Base-by-base conservation (phyloP, 169 alveolate genomes). In the Eimeria acervulina region DNA sequence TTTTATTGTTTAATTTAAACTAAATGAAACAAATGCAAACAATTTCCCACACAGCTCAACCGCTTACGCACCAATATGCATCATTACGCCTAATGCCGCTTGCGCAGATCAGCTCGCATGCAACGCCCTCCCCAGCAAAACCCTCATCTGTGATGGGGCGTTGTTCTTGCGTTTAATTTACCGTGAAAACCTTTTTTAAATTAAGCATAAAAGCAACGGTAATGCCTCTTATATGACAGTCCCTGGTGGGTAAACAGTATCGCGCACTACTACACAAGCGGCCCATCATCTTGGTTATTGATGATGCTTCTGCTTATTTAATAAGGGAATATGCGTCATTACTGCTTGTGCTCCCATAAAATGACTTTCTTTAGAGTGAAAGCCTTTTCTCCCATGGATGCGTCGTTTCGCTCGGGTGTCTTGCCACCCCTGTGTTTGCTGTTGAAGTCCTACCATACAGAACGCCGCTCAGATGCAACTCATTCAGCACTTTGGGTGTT, bases 41-140 rank as follows among this genome's bases (percentile, higher is more conserved):
- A 31, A 26, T 72, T 31, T 38, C 52, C 83, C 10, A 19, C 47
- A 6, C 26, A 21, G 33, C 47, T 0, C 47, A 21, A 21, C 47
- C 47, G 13, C 83, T 61, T 36, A 19, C 83, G 83, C 83, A 72
- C 83, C 83, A 72, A 72, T 72, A 10, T 36, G 52, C 52, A 61
- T 19, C 38, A 2, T 26, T 61, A 26, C 72, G 2, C 7, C 38
- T 17, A 6, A 4, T 17, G 36, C 38, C 83, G 31, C 28, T 15
- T 31, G 83, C 83, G 83, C 83, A 33, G 31, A 72, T n/a, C 83
- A 72, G 83, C 36, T 31, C 51, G 83, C 83, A 72, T 72, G 83
- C 83, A 72, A 21, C 83, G n/a, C 33, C 28, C 19, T 6, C 80
- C 80, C 0, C 80, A 33, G 23, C 38, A 21, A 68, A n/a, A 55